Base-by-base conservation (phyloP, 495 filamentous ascomycete species). In the Pyrenula aspistea region DNA sequence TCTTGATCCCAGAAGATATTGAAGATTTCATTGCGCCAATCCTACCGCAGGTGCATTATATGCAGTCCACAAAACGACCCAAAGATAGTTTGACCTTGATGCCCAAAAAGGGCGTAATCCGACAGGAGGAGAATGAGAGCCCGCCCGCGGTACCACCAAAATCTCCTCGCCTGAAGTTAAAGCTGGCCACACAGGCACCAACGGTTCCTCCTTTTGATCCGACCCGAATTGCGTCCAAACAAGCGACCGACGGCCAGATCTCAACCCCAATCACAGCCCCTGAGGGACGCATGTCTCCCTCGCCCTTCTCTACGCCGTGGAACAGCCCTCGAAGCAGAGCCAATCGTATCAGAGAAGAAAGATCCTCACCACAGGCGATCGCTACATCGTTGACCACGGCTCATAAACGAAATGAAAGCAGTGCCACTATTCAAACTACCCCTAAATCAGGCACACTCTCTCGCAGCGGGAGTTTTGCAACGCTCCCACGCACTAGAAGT, bases 111-210 rank as follows among this genome's bases (percentile, higher is more conserved):
- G 24, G 58, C 60, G 24, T 8, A 4, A 42, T 42, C 31, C 4
- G 31, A 42, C 31, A 70, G 58, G 56, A 64, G 64, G n/a, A 54
- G 65, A 51, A 56, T 24, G 61, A 65, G 3, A 58, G 51, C 10
- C 66, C 66, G 25, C 74, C 74, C 20, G 63, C 65, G 55, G 74
- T 77, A 22, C 74, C 74, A 42, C 74, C 74, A 22, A 77, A 77
- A 58, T 73, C 70, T 2, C 67, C 67, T 49, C 59, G 63, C 22
- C 60, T 60, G 49, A 57, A 42, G 31, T 42, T 42, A 61, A 25
- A 66, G 63, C 8, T 59, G 54, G 25, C 53, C 53, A 20, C 56
- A 60, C 36, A 65, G 53, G 53, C 42, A 12, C 65, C 66, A 8
- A 62, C 56, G 10, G 59, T 57, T 10, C 53, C 59, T 36, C 51